Base-by-base conservation (phyloP, 345 rosid species). In the Excoecaria agallocha region DNA sequence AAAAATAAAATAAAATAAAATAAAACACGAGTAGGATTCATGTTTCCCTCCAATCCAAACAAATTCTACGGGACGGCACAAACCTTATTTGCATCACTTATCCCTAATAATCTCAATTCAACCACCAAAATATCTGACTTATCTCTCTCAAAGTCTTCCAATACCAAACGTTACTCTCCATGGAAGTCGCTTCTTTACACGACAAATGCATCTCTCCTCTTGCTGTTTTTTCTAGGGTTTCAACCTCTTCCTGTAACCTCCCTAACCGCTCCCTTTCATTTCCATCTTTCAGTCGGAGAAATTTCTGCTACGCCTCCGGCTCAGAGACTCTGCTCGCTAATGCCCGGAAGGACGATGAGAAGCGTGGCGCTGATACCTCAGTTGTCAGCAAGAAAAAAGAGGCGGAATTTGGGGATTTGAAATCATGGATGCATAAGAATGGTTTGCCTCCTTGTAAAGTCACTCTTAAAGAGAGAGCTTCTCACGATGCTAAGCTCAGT, bases 371-470 rank as follows among this genome's bases (percentile, higher is more conserved):
- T 54, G 0, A 20, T 54, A 73, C 56, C 20, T 79, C 76, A 59
- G 80, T 78, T 69, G 83, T 77, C 66, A 86, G 85, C 84, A 87
- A 69, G 78, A 88, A 82, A 72, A 88, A 85, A 16, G 88, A 80
- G 72, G 30, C 30, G 30, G 90, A 83, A 8, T 56, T 70, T 2
- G 86, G 61, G 19, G 97, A 90, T 83, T 87, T 94, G 85, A 94
- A 92, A 86, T 69, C 83, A 8, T 94, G 98, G 97, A 90, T 94
- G 98, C 97, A 91, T 75, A 83, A 83, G 78, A 92, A 89, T 5
- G 98, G 98, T 19, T 78, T 92, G 61, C 98, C 97, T 75, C 92
- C 92, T 76, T 92, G 97, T 75, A 92, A 91, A 75, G 91, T 92
- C 66, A 67, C 87, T 64, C 90, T 94, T n/a, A 80, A 86, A 70